Conservation (phyloP, 352 stramenopile genomes). For the Paralagenidium karlingii region DNA sequence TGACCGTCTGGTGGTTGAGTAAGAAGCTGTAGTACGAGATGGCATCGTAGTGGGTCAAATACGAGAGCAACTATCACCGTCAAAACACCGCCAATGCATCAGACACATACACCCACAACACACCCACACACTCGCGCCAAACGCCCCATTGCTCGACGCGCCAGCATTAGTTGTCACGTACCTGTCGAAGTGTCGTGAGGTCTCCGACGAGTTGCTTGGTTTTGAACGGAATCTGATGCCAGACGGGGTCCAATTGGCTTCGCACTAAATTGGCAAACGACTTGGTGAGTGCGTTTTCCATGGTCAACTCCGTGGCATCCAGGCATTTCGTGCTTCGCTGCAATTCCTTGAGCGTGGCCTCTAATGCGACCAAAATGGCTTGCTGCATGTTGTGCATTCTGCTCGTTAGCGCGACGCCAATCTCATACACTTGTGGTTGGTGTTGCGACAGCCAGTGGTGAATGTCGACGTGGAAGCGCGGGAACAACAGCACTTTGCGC, state of each 20-base stretch:
- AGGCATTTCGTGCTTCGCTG: constrained; percentile 78
- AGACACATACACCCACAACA: no score
- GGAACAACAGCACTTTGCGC: constrained; percentile 88
- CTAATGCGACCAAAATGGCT: constrained; percentile 87
- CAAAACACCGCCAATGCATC: neutral
- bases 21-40: constrained; percentile 95
- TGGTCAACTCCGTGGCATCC: constrained; percentile 73
- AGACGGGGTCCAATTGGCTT: constrained; percentile 93
- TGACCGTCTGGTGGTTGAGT: constrained; percentile 84
- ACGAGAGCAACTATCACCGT: constrained; percentile 61
- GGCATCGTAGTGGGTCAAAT: constrained; percentile 92
- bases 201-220: constrained; percentile 91
- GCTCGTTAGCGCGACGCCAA: constrained; percentile 85
- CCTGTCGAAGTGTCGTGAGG: constrained; percentile 55
- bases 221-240: constrained; percentile 88
- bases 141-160: no score
- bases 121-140: no score
- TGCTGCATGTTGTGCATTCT: constrained; percentile 92
- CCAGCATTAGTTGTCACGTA: no score
- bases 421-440: constrained; percentile 89
- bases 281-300: constrained; percentile 90
- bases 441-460: constrained; percentile 71
- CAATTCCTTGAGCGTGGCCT: constrained; percentile 90
- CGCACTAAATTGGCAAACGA: constrained; percentile 48
- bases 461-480: constrained; percentile 90